Base-by-base conservation (phyloP, 345 rosid genomes). In the Carallia pectinifolia region DNA sequence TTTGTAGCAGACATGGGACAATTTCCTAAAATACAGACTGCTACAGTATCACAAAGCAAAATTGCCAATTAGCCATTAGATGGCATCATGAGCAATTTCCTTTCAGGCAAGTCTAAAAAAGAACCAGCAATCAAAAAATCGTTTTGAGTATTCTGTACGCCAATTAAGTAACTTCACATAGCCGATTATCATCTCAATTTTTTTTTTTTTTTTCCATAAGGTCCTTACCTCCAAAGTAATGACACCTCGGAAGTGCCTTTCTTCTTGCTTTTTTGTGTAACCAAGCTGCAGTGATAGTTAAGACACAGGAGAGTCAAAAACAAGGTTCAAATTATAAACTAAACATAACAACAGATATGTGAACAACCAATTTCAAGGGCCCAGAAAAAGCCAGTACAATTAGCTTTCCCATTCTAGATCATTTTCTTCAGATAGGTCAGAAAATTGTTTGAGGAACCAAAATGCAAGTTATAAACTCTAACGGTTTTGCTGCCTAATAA, bases 261-360 rank as follows among this genome's bases (percentile, higher is more conserved):
- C 99, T 79, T 96, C 98, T 85, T 85, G 90, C 83, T 89, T 96
- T 81, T 88, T 90, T 58, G 99, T 92, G 80, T 92, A 92, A 67
- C 99, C 97, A 65, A 95, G 91, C 99, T 95, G 86, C 76, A 77
- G 53, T 48, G 79, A 16, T 79, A 79, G 53, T 29, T 33, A 53
- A 48, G 13, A 38, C 7, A 52, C 27, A 48, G 30, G 15, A 40
- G 39, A 38, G 19, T 64, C 36, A 37, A 68, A 62, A 29, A 30
- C 34, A 72, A 8, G 27, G 18, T 7, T 59, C 7, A 16, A 40
- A 33, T 17, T 70, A 73, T 38, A 17, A 29, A 73, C 62, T n/a
- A 37, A 36, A 18, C 47, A 18, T 29, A 53, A 7, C 13, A 0
- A 29, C 23, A 31, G 6, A 53, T 37, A 27, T 3, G 23, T 1